Evolutionary conservation across 2,329 filamentous ascomycete genomes (phyloP), one percentile per base, ranked within the genome.

Genomic region (Aspergillus brunneoviolaceus): DNA sequence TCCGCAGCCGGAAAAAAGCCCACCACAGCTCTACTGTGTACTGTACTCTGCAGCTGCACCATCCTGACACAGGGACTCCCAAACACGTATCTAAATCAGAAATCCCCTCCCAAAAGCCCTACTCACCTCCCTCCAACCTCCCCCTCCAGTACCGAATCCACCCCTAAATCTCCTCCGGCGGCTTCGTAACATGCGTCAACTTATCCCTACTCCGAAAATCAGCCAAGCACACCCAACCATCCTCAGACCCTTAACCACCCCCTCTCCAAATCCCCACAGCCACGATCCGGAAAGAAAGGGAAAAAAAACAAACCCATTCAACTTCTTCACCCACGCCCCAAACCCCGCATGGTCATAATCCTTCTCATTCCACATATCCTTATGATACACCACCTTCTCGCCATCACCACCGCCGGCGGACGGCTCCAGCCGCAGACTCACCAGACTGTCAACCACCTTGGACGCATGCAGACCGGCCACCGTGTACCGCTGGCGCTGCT

Each of bases 361-460:
- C 42, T 51, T 54, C 42, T 33, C 51, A 53, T 55, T 58, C 58
- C 55, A 63, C 55, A 63, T 60, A 56, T 60, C 61, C 45, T 63
- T 60, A 27, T 63, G 61, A 58, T 63, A 63, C 1, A 63, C 61
- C 0, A 60, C 61, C n/a, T 56, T 60, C 55, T 63, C 19, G 25
- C 5, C 51, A 5, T 21, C 54, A 14, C n/a, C 27, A 2, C 39
- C 31, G 1, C 21, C 21, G 21, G 21, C 21, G 21, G 14, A 21
- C 3, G 25, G 35, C 33, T 58, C 58, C 16, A 62, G 23, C 33
- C 31, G 55, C 35, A 62, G 29, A 51, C 58, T 62, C 1, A 62
- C 54, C 19, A 62, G 42, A 54, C 58, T 62, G 52, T 62, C 58
- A 11, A 45, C 60, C 29, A n/a, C 48, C 21, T 55, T 60, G 4